Percentiles rank a stretch among this genome's conserved stretches.
Conservation (phyloP, 2,329 filamentous ascomycete genomes). For the Plectosphaerella cucumerina region DNA sequence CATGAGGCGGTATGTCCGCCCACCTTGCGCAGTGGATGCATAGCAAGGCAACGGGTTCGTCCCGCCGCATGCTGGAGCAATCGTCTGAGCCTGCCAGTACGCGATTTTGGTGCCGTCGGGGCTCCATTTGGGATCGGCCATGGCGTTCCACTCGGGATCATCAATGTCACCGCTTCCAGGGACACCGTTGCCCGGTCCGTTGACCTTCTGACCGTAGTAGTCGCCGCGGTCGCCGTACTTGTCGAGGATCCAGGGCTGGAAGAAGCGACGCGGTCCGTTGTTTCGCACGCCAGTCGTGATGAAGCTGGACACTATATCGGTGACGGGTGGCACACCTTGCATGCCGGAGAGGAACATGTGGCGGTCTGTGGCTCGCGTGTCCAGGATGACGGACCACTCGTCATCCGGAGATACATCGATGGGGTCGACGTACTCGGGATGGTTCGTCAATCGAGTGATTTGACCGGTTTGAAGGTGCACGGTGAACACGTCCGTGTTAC, state of each 20-base stretch:
- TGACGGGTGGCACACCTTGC: constrained; percentile 30
- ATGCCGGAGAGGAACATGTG: constrained; percentile 30
- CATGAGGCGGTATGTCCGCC: constrained; percentile 31
- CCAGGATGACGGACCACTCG: constrained; percentile 31
- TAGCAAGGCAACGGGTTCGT: constrained; percentile 32
- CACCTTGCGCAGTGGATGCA: constrained; percentile 29
- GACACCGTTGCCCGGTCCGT: constrained; percentile 23
- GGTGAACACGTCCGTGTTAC: constrained; percentile 36
- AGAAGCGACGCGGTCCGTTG: constrained; percentile 35
- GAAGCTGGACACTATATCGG: constrained; percentile 23
- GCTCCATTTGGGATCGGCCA: constrained; percentile 34
- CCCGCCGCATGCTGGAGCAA: constrained; percentile 33
- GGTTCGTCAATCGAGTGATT: constrained; percentile 30
- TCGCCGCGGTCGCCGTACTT: constrained; percentile 31
- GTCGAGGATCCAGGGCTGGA: constrained; percentile 36
- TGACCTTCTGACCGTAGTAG: constrained; percentile 36
- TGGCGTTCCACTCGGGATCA: constrained; percentile 38
- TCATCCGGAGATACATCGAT: constrained; percentile 33
- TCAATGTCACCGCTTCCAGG: constrained; percentile 24
- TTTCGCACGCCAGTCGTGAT: constrained; percentile 32
- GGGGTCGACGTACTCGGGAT: constrained; percentile 35
- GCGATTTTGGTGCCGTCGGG: constrained; percentile 33
- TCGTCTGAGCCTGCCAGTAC: constrained; percentile 31
- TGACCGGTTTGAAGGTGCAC: constrained; percentile 28
- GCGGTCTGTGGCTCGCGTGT: constrained; percentile 30